phyloP scores from a whole-genome alignment of 2,329 filamentous ascomycete species.

The Botrytis cinerea region DNA sequence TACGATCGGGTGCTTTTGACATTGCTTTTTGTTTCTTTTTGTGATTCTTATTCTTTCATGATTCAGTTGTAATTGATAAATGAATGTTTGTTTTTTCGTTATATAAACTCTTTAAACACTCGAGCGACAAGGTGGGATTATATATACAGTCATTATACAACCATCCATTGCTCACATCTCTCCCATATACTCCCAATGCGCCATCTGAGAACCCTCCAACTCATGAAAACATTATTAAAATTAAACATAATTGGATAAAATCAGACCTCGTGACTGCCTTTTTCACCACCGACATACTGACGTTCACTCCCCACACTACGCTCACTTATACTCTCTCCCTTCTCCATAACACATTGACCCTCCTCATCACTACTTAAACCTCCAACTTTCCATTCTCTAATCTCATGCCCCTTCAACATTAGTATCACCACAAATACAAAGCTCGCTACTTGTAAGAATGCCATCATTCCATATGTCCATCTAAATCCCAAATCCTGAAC shows the following conservation, averaged over 20 bases:
- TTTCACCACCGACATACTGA: not conserved
- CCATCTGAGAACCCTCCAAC: too few species aligned
- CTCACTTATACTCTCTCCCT: not conserved
- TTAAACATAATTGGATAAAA: not conserved
- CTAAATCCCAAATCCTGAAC: slow-evolving; percentile 42
- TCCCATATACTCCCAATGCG: too few species aligned
- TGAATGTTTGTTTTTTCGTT: too few species aligned
- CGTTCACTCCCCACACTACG: not conserved
- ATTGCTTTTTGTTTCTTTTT: not conserved
- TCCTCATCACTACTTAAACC: slow-evolving; percentile 37
- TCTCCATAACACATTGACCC: slow-evolving; percentile 32
- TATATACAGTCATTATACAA: too few species aligned
- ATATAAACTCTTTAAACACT: too few species aligned
- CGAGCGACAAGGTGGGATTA: too few species aligned
- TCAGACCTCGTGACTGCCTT: not conserved
- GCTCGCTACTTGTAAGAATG: slow-evolving; percentile 42
- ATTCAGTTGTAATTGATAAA: not conserved
- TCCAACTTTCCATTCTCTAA: slow-evolving; percentile 28
- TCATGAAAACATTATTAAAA: not conserved
- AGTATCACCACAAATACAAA: slow-evolving; percentile 38
- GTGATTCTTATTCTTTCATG: fast-evolving
- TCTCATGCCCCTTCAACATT: slow-evolving; percentile 39
- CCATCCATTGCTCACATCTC: too few species aligned
- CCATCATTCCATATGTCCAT: slow-evolving; percentile 48
- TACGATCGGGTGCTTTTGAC: not conserved